phyloP scores from a whole-genome alignment of 495 filamentous ascomycete species.

The Aspergillus conjunctus region DNA sequence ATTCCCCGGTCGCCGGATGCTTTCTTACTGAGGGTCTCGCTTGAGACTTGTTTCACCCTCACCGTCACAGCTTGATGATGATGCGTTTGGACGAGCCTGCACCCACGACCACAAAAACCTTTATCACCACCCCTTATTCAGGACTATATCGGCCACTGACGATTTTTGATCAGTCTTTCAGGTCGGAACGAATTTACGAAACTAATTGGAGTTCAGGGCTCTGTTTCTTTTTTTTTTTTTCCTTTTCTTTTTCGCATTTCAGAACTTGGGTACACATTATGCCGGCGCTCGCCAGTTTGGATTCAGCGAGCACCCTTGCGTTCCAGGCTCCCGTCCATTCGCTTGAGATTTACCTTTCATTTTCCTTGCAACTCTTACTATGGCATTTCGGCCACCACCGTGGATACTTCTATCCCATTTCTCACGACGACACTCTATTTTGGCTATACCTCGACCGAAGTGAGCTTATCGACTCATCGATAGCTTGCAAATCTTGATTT shows the following conservation, averaged over 20 bases:
- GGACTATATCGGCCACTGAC: constrained; percentile 8
- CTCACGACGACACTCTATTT: neutral
- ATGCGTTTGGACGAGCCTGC: constrained; percentile 3
- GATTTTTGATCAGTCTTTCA: constrained; percentile 10
- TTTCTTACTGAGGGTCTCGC: constrained; percentile 57
- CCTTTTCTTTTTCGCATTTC: constrained; percentile 9
- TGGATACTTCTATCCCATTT: constrained; percentile 5
- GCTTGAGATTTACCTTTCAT: constrained; percentile 23
- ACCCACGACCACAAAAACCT: neutral
- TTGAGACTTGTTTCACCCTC: neutral
- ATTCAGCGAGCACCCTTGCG: neutral
- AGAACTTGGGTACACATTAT: constrained; percentile 15
- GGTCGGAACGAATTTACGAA: constrained; percentile 21
- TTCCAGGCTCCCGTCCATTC: constrained; percentile 22
- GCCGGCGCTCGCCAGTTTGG: constrained; percentile 12
- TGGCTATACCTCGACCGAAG: neutral
- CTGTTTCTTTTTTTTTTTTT: neutral
- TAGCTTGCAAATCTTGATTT: neutral
- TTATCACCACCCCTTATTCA: neutral
- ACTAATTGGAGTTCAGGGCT: constrained; percentile 16
- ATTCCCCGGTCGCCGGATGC: constrained; percentile 66
- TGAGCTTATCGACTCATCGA: constrained; percentile 11
- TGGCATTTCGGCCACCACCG: neutral
- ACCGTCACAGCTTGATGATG: constrained; percentile 11
- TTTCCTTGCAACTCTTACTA: neutral